phyloP scores from a whole-genome alignment of 2,329 filamentous ascomycete species.

The Pochonia chlamydosporia region DNA sequence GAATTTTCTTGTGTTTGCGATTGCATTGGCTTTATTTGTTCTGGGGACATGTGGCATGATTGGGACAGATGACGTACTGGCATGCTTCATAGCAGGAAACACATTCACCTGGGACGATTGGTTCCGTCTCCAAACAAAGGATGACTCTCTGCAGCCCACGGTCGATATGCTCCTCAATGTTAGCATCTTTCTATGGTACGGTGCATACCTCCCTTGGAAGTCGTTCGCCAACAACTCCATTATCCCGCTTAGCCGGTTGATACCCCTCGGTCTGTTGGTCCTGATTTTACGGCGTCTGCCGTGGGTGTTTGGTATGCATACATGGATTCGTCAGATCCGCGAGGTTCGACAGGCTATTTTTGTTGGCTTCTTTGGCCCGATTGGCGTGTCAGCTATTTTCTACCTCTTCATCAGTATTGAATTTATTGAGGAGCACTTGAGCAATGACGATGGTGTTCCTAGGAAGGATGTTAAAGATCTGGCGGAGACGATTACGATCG shows the following conservation, averaged over 20 bases:
- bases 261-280: constrained; percentile 69
- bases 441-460: constrained; percentile 48
- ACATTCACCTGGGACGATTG: constrained; percentile 90
- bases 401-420: constrained; percentile 80
- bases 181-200: constrained; percentile 85
- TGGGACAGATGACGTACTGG: constrained; percentile 82
- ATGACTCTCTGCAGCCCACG: constrained; percentile 86
- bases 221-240: constrained; percentile 61
- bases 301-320: constrained; percentile 67
- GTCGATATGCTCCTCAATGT: constrained; percentile 94
- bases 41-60: constrained; percentile 82
- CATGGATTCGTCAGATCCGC: constrained; percentile 73
- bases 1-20: constrained; percentile 81
- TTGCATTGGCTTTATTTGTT: constrained; percentile 80
- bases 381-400: constrained; percentile 85
- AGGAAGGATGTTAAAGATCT: constrained; percentile 62
- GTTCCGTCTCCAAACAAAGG: constrained; percentile 83
- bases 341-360: constrained; percentile 70
- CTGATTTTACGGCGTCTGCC: constrained; percentile 73
- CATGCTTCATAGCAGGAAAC: constrained; percentile 89
- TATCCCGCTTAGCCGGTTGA: constrained; percentile 67
- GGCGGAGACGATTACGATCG: constrained; percentile 59
- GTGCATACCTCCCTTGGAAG: constrained; percentile 76
- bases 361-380: constrained; percentile 88
- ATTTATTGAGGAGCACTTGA: constrained; percentile 54